Conservation (phyloP, 768 basidiomycete genomes). For the Dacryopinax primogenitus region DNA sequence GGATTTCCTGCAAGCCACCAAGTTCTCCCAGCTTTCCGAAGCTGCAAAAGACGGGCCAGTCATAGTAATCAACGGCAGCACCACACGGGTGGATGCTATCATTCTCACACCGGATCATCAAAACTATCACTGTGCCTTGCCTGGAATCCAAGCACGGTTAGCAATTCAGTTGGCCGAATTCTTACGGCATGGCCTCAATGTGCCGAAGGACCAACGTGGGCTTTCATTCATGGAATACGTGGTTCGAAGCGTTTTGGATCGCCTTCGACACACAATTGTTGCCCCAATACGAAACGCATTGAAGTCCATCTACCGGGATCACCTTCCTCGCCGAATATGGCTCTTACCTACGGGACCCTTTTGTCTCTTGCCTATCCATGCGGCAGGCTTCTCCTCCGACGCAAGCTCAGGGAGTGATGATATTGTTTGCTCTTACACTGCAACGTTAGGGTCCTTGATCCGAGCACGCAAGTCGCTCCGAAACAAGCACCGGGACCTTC, state of each 20-base stretch:
- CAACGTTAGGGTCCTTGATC: neutral
- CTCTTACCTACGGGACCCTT: neutral
- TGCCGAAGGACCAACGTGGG: slow-evolving; percentile 1
- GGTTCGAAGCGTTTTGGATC: neutral
- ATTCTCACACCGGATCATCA: slow-evolving; percentile 2
- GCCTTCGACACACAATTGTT: neutral
- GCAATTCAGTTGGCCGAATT: slow-evolving; percentile 2
- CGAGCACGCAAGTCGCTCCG: neutral
- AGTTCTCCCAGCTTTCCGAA: neutral
- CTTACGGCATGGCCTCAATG: neutral
- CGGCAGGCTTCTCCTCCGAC: neutral
- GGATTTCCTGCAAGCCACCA: slow-evolving; percentile 7
- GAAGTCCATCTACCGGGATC: neutral
- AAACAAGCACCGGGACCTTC: neutral
- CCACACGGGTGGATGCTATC: slow-evolving; percentile 10
- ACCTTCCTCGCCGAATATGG: neutral
- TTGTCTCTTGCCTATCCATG: neutral
- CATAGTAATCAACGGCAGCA: slow-evolving; percentile 10
- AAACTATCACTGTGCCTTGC: neutral
- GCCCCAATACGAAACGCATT: neutral
- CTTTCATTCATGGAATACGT: neutral
- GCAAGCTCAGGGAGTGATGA: neutral
- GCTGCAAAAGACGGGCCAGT: slow-evolving; percentile 11
- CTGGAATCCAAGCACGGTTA: neutral
- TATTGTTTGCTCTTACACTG: neutral